phyloP scores from a whole-genome alignment of 1,284 basidiomycete genomes.

The Xerocomus amazonicus region DNA sequence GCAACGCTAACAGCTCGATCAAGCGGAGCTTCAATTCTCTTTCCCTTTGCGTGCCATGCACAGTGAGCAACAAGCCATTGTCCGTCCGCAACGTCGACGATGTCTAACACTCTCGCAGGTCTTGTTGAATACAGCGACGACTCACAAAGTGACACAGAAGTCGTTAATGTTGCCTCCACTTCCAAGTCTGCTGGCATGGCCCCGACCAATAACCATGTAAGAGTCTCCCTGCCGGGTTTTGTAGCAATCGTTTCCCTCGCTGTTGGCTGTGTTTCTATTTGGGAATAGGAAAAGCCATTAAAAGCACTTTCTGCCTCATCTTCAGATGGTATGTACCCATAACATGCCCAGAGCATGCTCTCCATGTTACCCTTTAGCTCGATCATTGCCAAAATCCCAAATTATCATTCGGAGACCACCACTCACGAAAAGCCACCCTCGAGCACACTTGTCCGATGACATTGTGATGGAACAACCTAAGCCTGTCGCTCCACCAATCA shows the following conservation, averaged over 20 bases:
- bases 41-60: slow-evolving; percentile 34
- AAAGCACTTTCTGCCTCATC: slow-evolving; percentile 39
- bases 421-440: slow-evolving; percentile 45
- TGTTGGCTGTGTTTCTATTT: slow-evolving; percentile 56
- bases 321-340: slow-evolving; percentile 44
- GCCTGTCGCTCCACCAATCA: slow-evolving; percentile 1
- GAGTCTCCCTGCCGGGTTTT: slow-evolving; percentile 45
- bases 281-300: slow-evolving; percentile 61
- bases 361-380: slow-evolving; percentile 30
- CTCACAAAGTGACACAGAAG: slow-evolving; percentile 57
- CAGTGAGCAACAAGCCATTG: slow-evolving; percentile 33
- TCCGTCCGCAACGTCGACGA: slow-evolving; percentile 1
- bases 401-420: slow-evolving; percentile 55
- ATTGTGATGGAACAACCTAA: slow-evolving; percentile 16
- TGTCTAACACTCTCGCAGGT: slow-evolving; percentile 36
- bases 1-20: slow-evolving; percentile 6
- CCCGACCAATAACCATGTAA: slow-evolving; percentile 49
- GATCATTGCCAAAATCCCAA: slow-evolving; percentile 45
- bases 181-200: slow-evolving; percentile 13
- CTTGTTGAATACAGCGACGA: slow-evolving; percentile 66
- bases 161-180: slow-evolving; percentile 31
- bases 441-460: slow-evolving; percentile 48
- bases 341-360: neutral
- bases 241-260: slow-evolving; percentile 61
- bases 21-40: slow-evolving; percentile 26